These are phyloP conservation scores for Zea luxurians DNA, from an alignment of 176 grass and related monocot genomes.

Conservation along the genomic window DNA sequence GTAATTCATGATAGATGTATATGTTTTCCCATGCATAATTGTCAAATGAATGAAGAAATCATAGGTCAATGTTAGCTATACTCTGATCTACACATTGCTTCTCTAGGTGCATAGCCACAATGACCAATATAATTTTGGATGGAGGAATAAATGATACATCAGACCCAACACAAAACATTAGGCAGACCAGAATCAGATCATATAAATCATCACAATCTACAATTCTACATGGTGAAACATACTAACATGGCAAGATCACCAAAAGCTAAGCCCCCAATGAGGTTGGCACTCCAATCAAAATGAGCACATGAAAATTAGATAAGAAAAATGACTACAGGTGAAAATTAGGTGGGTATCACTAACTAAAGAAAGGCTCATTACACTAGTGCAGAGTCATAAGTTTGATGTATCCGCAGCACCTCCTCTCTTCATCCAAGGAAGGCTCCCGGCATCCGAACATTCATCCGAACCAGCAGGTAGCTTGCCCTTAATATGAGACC, in stretches of 20 bases:
- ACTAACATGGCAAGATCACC: not conserved
- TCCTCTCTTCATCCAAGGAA: slow-evolving; percentile 66
- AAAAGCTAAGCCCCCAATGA: slow-evolving; percentile 34
- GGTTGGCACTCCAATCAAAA: slow-evolving; percentile 39
- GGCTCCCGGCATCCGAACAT: slow-evolving; percentile 49
- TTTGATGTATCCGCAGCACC: slow-evolving; percentile 39
- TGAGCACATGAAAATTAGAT: slow-evolving; percentile 43
- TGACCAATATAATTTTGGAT: not conserved
- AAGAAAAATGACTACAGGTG: slow-evolving; percentile 13
- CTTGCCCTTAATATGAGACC: slow-evolving; percentile 72
- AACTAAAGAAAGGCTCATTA: slow-evolving; percentile 39
- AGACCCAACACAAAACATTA: not conserved
- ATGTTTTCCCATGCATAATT: not conserved
- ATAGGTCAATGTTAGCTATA: slow-evolving; percentile 11
- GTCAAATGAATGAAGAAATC: not conserved
- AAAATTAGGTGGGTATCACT: slow-evolving; percentile 29
- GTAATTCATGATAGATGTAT: not conserved
- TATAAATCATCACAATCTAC: slow-evolving; percentile 36
- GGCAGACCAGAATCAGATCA: slow-evolving; percentile 35
- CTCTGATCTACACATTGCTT: not conserved
- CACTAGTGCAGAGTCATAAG: slow-evolving; percentile 41
- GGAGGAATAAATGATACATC: not conserved
- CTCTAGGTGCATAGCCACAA: not conserved
- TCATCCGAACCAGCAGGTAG: slow-evolving; percentile 55
- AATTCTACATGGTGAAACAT: not conserved